These are phyloP conservation scores for Xylaria intraflava DNA, from an alignment of 495 filamentous ascomycete genomes.

Conservation along the genomic window DNA sequence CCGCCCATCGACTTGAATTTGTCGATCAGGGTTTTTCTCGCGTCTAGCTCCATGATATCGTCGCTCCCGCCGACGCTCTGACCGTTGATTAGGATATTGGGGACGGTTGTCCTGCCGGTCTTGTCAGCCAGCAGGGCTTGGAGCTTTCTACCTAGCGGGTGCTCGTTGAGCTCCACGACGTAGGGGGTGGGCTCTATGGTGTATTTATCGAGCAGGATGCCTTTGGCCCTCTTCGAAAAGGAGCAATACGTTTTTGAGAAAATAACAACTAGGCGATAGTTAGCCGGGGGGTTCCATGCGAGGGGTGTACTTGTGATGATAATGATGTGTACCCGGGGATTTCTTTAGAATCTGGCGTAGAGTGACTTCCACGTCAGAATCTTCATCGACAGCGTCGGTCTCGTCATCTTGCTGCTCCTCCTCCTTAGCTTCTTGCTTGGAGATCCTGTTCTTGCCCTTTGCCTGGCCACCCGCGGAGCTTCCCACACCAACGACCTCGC, in stretches of 20 bases:
- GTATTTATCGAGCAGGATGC: slow-evolving; percentile 74
- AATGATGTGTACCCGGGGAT: slow-evolving; percentile 57
- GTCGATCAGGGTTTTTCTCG: slow-evolving; percentile 58
- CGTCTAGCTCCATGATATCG: slow-evolving; percentile 68
- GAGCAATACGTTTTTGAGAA: slow-evolving; percentile 95
- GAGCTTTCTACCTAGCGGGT: slow-evolving; percentile 62
- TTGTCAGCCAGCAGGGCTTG: slow-evolving; percentile 61
- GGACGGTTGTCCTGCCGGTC: slow-evolving; percentile 80
- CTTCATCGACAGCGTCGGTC: slow-evolving; percentile 45
- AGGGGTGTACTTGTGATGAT: neutral
- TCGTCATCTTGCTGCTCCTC: slow-evolving; percentile 35
- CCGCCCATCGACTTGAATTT: slow-evolving; percentile 69
- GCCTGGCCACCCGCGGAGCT: slow-evolving; percentile 62
- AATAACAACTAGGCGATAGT: slow-evolving; percentile 64
- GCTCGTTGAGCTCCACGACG: slow-evolving; percentile 85
- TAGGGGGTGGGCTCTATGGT: slow-evolving; percentile 72
- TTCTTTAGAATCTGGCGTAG: slow-evolving; percentile 72
- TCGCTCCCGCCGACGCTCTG: slow-evolving; percentile 88
- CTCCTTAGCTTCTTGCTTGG: slow-evolving; percentile 29
- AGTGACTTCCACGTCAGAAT: slow-evolving; percentile 53
- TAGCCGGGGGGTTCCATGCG: neutral
- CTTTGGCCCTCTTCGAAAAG: slow-evolving; percentile 74
- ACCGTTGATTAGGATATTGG: slow-evolving; percentile 83
- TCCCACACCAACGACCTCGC: slow-evolving; percentile 42
- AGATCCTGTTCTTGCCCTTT: slow-evolving; percentile 22